Evolutionary conservation across 768 basidiomycete species (phyloP).

Genomic region (Amanita muscaria): DNA sequence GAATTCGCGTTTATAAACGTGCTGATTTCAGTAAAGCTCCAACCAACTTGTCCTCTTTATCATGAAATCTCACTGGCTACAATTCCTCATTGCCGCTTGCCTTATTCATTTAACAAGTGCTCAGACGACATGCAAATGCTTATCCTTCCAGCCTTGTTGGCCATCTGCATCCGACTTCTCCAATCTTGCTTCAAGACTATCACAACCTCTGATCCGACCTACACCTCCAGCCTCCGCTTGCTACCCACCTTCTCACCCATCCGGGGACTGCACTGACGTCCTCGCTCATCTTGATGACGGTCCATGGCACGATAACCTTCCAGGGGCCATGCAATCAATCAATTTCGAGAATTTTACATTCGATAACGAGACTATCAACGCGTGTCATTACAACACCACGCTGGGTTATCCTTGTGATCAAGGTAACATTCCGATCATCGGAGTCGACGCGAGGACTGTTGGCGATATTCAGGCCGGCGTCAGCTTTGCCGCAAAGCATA

Average conservation of each 20-base stretch:
- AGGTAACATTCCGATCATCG: slow-evolving; percentile 33
- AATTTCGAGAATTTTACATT: slow-evolving; percentile 17
- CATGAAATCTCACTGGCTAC: background rate
- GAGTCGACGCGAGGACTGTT: slow-evolving; percentile 30
- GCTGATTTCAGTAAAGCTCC: too few relatives aligned
- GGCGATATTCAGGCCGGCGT: slow-evolving; percentile 28
- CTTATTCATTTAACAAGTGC: background rate
- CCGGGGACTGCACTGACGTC: slow-evolving; percentile 30
- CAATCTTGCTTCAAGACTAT: slow-evolving; percentile 26
- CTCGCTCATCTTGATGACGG: slow-evolving; percentile 21
- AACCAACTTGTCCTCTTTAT: too few relatives aligned
- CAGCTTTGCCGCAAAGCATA: slow-evolving; percentile 15
- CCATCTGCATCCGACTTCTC: slow-evolving; percentile 27
- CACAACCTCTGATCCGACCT: slow-evolving; percentile 37
- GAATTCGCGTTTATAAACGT: too few relatives aligned
- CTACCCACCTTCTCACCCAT: slow-evolving; percentile 27
- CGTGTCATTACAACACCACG: slow-evolving; percentile 40
- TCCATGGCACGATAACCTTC: slow-evolving; percentile 30
- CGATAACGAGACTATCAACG: slow-evolving; percentile 32
- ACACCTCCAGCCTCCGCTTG: slow-evolving; percentile 31
- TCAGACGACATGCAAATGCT: slow-evolving; percentile 25
- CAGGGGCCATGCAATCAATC: slow-evolving; percentile 30
- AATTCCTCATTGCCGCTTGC: background rate
- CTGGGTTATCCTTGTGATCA: slow-evolving; percentile 33
- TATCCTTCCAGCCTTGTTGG: slow-evolving; percentile 35